phyloP scores from a whole-genome alignment of 495 filamentous ascomycete genomes.

The Trichoderma gamsii region DNA sequence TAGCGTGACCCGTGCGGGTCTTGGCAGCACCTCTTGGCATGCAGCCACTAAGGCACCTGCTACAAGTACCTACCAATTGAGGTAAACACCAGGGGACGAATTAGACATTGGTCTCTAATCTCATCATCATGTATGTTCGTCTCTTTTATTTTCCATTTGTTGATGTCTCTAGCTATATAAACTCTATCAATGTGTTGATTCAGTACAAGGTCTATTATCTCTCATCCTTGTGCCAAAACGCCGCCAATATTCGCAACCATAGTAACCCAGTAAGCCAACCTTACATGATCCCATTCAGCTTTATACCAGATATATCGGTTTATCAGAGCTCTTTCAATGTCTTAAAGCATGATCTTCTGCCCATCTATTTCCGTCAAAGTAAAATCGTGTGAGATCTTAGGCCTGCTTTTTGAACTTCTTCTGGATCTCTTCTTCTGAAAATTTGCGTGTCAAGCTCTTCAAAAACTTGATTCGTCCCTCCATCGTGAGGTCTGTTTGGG shows the following conservation, averaged over 20 bases:
- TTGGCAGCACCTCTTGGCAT: background rate
- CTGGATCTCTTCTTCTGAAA: slow-evolving; percentile 52
- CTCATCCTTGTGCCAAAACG: background rate
- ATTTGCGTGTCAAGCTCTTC: slow-evolving; percentile 52
- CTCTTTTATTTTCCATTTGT: background rate
- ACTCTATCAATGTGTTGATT: background rate
- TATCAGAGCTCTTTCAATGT: background rate
- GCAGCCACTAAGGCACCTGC: background rate
- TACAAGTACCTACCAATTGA: background rate
- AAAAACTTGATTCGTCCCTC: slow-evolving; percentile 57
- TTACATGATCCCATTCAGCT: background rate
- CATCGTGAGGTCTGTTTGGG: slow-evolving; percentile 51
- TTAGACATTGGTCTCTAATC: background rate
- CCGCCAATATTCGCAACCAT: background rate
- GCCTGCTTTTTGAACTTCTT: slow-evolving; percentile 30
- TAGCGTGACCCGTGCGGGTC: slow-evolving; percentile 1
- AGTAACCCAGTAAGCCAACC: slow-evolving; percentile 2
- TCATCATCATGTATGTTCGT: background rate
- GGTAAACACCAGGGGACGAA: no score
- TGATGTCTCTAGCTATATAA: background rate
- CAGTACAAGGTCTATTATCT: background rate
- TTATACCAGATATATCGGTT: background rate
- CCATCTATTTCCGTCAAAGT: background rate
- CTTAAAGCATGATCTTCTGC: background rate
- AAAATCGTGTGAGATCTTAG: background rate